These are phyloP conservation scores for Fusarium foetens DNA, from an alignment of 2,329 filamentous ascomycete genomes.

Conservation along the genomic window DNA sequence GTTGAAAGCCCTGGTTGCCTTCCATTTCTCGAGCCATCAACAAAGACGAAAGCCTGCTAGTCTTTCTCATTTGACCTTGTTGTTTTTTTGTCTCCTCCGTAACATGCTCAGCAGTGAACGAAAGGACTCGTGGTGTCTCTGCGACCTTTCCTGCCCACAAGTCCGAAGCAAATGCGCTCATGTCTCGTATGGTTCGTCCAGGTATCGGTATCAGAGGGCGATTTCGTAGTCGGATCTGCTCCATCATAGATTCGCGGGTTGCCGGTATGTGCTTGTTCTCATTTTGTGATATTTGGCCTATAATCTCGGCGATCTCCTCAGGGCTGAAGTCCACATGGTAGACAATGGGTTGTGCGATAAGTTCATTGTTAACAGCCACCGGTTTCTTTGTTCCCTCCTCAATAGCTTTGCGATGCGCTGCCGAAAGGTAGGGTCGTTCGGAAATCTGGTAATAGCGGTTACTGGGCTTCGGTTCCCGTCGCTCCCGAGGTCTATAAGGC, in stretches of 20 bases:
- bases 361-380: slow-evolving; percentile 1
- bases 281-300: slow-evolving; percentile 32
- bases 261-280: slow-evolving; percentile 22
- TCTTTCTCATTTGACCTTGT: slow-evolving; percentile 14
- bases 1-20: slow-evolving; percentile 57
- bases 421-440: slow-evolving; percentile 43
- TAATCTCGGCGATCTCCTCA: slow-evolving; percentile 50
- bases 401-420: slow-evolving; percentile 44
- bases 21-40: slow-evolving; percentile 61
- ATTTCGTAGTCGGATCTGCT: not conserved
- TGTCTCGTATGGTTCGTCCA: slow-evolving; percentile 12
- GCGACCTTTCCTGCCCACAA: slow-evolving; percentile 38
- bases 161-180: slow-evolving; percentile 39
- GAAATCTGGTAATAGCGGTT: slow-evolving; percentile 29
- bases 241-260: slow-evolving; percentile 34
- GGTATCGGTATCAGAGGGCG: not conserved
- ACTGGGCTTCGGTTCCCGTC: slow-evolving; percentile 14
- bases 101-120: slow-evolving; percentile 27
- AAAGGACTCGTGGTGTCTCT: slow-evolving; percentile 39
- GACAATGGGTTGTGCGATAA: slow-evolving; percentile 21
- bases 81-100: slow-evolving; percentile 24
- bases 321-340: slow-evolving; percentile 60
- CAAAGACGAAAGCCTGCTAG: slow-evolving; percentile 52
- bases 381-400: slow-evolving; percentile 34
- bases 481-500: slow-evolving; percentile 25